phyloP scores from a whole-genome alignment of 148 eudicot species.

The Rhododendron ferrugineum region DNA sequence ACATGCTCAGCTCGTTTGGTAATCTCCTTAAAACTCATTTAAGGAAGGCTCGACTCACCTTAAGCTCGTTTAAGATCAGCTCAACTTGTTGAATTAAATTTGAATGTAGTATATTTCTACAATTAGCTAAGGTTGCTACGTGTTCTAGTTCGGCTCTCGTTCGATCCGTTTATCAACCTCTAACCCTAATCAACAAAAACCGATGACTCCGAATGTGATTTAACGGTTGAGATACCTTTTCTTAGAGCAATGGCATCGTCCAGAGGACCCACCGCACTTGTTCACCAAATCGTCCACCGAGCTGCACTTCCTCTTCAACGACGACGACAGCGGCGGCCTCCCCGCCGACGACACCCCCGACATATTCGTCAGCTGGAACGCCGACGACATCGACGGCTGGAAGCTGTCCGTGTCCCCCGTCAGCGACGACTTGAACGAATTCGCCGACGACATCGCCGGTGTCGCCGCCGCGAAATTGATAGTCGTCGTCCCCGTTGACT shows the following conservation, averaged over 20 bases:
- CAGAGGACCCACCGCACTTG: constrained; percentile 63
- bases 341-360: constrained; percentile 73
- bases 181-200: not conserved
- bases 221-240: constrained; percentile 45
- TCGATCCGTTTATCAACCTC: not conserved
- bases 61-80: not conserved
- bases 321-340: constrained; percentile 55
- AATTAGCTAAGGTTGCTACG: not conserved
- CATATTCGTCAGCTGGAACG: constrained; percentile 74
- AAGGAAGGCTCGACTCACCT: not conserved
- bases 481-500: constrained; percentile 21
- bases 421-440: constrained; percentile 59
- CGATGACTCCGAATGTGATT: not conserved
- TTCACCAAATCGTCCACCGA: constrained; percentile 53
- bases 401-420: constrained; percentile 66
- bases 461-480: constrained; percentile 41
- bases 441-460: constrained; percentile 37
- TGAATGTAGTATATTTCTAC: not conserved
- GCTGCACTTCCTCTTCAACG: constrained; percentile 71
- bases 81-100: not conserved
- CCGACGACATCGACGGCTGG: constrained; percentile 73
- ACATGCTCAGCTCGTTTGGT: too few species aligned
- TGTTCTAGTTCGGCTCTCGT: not conserved
- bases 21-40: not conserved
- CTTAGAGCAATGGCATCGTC: constrained; percentile 87